Conservation (phyloP, 176 grass and related monocot genomes). For the Triticum timopheevii region DNA sequence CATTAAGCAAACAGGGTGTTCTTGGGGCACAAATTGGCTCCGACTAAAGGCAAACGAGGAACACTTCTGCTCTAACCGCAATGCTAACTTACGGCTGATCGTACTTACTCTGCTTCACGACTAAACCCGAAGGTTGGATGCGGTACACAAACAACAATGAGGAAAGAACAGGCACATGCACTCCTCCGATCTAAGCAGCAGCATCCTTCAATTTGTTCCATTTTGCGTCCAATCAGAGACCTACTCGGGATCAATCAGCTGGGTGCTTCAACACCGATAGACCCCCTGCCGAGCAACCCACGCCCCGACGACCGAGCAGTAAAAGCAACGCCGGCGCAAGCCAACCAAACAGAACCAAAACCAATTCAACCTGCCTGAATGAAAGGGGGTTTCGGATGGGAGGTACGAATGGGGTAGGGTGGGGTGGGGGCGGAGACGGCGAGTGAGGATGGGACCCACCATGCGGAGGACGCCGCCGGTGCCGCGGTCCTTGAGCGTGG, state of each 20-base stretch:
- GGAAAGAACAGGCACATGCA: background rate
- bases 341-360: background rate
- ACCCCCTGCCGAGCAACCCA: background rate
- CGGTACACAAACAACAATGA: background rate
- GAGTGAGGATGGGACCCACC: constrained; percentile 36
- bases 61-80: background rate
- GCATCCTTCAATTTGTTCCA: background rate
- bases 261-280: background rate
- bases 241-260: background rate
- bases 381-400: background rate
- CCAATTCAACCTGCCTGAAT: background rate
- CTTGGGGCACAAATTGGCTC: background rate
- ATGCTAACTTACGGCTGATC: too few relatives aligned
- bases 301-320: background rate
- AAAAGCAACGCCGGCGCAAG: background rate
- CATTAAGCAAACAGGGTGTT: background rate
- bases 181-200: background rate
- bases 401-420: background rate
- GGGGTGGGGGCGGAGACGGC: background rate
- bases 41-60: background rate
- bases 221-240: background rate
- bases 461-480: constrained; percentile 79
- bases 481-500: constrained; percentile 73
- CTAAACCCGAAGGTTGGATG: background rate
- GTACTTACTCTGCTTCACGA: background rate